phyloP scores from a whole-genome alignment of 2,329 filamentous ascomycete genomes.

The Penicillium sp. region DNA sequence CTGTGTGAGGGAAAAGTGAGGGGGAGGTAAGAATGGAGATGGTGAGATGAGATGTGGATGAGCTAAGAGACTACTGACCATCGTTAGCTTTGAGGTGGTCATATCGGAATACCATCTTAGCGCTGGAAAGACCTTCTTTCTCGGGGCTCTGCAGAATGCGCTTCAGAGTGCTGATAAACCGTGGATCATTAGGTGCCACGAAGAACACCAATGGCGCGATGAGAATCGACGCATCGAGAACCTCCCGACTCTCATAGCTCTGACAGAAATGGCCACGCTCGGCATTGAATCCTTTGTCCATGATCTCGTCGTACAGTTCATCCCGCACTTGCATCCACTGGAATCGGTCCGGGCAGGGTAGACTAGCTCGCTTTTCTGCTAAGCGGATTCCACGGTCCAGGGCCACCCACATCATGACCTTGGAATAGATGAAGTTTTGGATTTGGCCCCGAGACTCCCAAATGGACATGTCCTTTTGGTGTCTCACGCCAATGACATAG shows the following conservation, averaged over 20 bases:
- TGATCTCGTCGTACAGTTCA: slow-evolving; percentile 72
- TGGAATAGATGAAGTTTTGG: slow-evolving; percentile 80
- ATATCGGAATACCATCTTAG: slow-evolving; percentile 75
- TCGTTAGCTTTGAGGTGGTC: slow-evolving; percentile 70
- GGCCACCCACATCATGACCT: slow-evolving; percentile 82
- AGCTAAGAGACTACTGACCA: slow-evolving; percentile 51
- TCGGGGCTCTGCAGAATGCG: slow-evolving; percentile 72
- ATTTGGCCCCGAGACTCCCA: slow-evolving; percentile 78
- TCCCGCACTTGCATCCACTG: slow-evolving; percentile 71
- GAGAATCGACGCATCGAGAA: slow-evolving; percentile 73
- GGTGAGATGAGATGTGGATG: neutral
- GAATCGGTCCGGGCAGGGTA: slow-evolving; percentile 71
- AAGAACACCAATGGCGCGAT: slow-evolving; percentile 81
- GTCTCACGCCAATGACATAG: slow-evolving; percentile 69
- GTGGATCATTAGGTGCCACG: slow-evolving; percentile 74
- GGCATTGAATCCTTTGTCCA: slow-evolving; percentile 75
- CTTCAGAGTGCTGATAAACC: slow-evolving; percentile 73
- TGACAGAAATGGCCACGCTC: slow-evolving; percentile 72
- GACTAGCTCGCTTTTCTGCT: slow-evolving; percentile 69
- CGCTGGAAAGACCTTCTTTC: slow-evolving; percentile 74
- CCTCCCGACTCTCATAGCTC: slow-evolving; percentile 72
- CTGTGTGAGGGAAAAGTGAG: slow-evolving; percentile 2
- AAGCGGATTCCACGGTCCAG: slow-evolving; percentile 75
- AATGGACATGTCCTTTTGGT: slow-evolving; percentile 76
- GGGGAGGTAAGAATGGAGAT: neutral